Evolutionary conservation across 192 early-diverging fungal species (phyloP), one percentile per base, ranked within the genome.

Genomic region (Endogone sp.): DNA sequence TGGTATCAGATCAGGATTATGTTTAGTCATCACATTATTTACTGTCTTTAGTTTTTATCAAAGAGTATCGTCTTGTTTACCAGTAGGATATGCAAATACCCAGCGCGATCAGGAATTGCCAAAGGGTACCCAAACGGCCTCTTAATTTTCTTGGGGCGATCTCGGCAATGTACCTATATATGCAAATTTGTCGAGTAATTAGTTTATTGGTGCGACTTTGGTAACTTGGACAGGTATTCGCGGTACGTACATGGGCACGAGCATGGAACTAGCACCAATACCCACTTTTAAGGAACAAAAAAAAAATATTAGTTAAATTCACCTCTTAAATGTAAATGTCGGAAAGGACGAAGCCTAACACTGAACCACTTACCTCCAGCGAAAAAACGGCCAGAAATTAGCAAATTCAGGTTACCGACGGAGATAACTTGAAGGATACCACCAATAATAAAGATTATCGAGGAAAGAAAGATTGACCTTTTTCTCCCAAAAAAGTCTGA

Each of bases 41-140:
- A n/a, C 11, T 56, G 55, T n/a, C 55, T 56, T n/a, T 56, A 11
- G 55, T 11, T n/a, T n/a, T 11, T 11, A 56, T 56, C 55, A 56
- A n/a, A n/a, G 94, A 92, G 25, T 92, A 73, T 16, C 82, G 88
- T 16, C n/a, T n/a, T n/a, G n/a, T n/a, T n/a, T n/a, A 94, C 77
- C 23, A 91, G 85, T 26, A 90, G 73, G 89, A 89, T 89, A 60
- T 78, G 70, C 27, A 74, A 71, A 69, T 81, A 60, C 78, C 63
- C 21, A 60, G 4, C 27, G 64, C 64, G 29, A 67, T 73, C 23
- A 68, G 55, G 32, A 66, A 68, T 56, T 67, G 66, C 66, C 66
- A 67, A 49, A 49, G 37, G 16, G 37, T 49, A 11, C 37, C 37
- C 37, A 49, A 49, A 49, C 37, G 37, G 16, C 37, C 37, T 49